Percentiles rank a stretch among this genome's conserved stretches.
These are phyloP conservation scores for Trichopus zeylanicus DNA, from an alignment of 116 monocot species.

Conservation along the genomic window DNA sequence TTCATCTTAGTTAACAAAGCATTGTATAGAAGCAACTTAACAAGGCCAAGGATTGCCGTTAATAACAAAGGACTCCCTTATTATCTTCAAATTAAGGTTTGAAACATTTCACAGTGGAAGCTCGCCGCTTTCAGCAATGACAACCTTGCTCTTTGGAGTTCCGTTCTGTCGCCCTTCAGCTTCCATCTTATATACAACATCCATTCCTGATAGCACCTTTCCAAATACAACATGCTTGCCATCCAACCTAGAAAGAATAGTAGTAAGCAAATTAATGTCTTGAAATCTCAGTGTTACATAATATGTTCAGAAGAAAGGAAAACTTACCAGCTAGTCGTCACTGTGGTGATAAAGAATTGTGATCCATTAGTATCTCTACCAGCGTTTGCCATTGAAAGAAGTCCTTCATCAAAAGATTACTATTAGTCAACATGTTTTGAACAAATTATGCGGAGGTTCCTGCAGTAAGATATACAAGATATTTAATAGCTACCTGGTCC, in stretches of 20 bases:
- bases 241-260: constrained; percentile 55
- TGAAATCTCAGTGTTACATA: not conserved
- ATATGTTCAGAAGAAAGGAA: not conserved
- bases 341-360: constrained; percentile 92
- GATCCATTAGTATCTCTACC: constrained; percentile 79
- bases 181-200: constrained; percentile 87
- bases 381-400: constrained; percentile 96
- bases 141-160: constrained; percentile 83
- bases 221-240: constrained; percentile 92
- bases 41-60: too few relatives aligned
- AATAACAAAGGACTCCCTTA: too few relatives aligned
- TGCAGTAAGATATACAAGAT: too few relatives aligned
- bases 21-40: too few relatives aligned
- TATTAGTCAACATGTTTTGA: not conserved
- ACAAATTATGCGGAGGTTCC: too few relatives aligned
- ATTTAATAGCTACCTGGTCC: constrained; percentile 94
- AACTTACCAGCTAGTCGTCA: constrained; percentile 79
- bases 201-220: constrained; percentile 90
- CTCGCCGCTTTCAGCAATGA: constrained; percentile 75
- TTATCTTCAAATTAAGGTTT: too few relatives aligned
- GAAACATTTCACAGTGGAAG: constrained; percentile 67
- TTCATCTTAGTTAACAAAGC: too few relatives aligned
- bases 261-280: not conserved
- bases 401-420: constrained; percentile 30
- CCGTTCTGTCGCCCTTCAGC: constrained; percentile 83